Evolutionary conservation across 2,329 filamentous ascomycete genomes (phyloP), one percentile per base, ranked within the genome.

Genomic region (Penicillium freii): DNA sequence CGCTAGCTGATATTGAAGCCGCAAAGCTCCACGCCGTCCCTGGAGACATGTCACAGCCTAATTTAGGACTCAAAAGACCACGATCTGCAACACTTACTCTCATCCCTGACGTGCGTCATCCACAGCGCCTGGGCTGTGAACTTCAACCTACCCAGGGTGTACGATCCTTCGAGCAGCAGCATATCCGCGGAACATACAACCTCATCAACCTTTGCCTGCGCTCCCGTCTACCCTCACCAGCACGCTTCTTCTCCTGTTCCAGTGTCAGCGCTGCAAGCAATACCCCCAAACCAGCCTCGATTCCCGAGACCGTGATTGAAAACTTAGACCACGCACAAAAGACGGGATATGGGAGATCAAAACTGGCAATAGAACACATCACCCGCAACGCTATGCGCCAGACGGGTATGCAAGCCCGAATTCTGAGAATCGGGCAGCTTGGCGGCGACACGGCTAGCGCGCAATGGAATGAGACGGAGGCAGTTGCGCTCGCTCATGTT

Each of bases 41-140:
- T 47, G 76, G 78, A 40, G 71, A 76, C 36, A 70, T 87, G 15
- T 76, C 77, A 6, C 71, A 82, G 7, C 38, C 71, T 1, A 67
- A 73, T 5, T 77, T 87, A 1, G 84, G 84, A 1, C 69, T 87
- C 2, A n/a, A 64, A 73, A 64, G 5, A 67, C 71, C 9, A 65
- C 70, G 13, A 82, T 81, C 8, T 73, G 62, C 55, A 71, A 0
- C 57, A 71, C 4, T 66, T 87, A 0, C 72, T 74, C 0, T 61
- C 63, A 2, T 73, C 80, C 42, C 71, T 78, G 1, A 82, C 81
- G 1, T 70, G 79, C 2, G 75, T 90, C 17, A 79, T 89, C 50
- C 85, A 88, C 66, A 77, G 84, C 3, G 85, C 85, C 15, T 88
- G 86, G 85, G 77, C 82, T 0, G 86, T 88, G 19, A 87, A 88